Conservation (phyloP, 2,329 filamentous ascomycete species). For the Fusarium continuum region DNA sequence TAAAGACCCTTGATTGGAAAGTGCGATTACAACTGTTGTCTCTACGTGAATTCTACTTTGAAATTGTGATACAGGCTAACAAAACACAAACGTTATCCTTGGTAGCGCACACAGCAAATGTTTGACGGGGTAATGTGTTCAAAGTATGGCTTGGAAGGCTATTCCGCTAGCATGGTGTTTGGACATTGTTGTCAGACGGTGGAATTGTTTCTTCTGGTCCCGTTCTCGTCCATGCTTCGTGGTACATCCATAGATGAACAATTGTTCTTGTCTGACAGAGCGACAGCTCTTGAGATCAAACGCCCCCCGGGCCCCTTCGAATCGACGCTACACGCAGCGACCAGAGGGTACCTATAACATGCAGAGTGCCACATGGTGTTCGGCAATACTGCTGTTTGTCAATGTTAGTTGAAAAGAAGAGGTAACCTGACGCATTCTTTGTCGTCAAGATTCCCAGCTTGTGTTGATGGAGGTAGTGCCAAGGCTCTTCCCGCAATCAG, state of each 20-base stretch:
- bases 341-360: neutral
- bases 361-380: neutral
- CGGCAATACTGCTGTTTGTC: no score
- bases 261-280: neutral
- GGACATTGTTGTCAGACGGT: neutral
- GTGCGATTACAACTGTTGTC: no score
- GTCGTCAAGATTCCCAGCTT: neutral
- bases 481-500: neutral
- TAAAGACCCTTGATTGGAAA: no score
- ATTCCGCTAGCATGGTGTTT: neutral
- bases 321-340: neutral
- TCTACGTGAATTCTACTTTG: no score
- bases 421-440: neutral
- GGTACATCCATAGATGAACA: neutral
- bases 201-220: neutral
- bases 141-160: neutral
- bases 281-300: neutral
- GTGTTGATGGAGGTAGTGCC: neutral
- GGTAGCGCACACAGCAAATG: neutral
- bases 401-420: neutral
- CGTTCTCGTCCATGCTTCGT: neutral
- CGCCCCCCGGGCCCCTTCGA: neutral
- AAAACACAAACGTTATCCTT: no score
- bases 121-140: neutral
- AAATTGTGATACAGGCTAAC: no score